A percentile compares a stretch with the other conserved stretches of the same genome.
Conservation (phyloP, 2,329 filamentous ascomycete genomes). For the Pleochaeta shiraiana region DNA sequence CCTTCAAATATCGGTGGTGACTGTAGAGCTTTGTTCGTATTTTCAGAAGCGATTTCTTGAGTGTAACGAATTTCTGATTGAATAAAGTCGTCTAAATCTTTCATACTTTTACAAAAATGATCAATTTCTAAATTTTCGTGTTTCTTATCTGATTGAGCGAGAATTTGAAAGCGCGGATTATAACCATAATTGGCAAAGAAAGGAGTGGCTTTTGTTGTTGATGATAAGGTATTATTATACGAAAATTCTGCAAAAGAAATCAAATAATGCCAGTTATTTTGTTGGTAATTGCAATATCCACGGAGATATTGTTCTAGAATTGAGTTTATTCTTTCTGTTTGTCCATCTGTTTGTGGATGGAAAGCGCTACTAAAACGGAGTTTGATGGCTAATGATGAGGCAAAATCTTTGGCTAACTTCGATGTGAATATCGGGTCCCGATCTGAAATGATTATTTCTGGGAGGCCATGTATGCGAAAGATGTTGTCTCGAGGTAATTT, state of each 20-base stretch:
- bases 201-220: background rate
- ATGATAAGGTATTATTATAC: constrained; percentile 5
- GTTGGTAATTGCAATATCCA: constrained; percentile 6
- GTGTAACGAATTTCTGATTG: background rate
- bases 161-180: background rate
- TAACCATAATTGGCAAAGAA: constrained; percentile 4
- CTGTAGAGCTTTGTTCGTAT: background rate
- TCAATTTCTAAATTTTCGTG: background rate
- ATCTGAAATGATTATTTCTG: background rate
- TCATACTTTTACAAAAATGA: background rate
- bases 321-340: constrained; percentile 5
- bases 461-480: background rate
- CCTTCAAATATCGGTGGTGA: background rate
- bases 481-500: background rate
- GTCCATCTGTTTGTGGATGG: constrained; percentile 5
- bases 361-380: constrained; percentile 3
- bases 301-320: constrained; percentile 5
- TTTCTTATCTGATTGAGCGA: background rate
- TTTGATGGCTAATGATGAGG: background rate
- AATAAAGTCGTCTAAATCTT: background rate
- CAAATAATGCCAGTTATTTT: constrained; percentile 6
- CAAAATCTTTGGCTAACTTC: background rate
- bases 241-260: constrained; percentile 5
- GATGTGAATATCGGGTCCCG: background rate
- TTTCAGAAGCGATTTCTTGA: background rate